A percentile compares a stretch with the other conserved stretches of the same genome.
phyloP scores from a whole-genome alignment of 2,329 filamentous ascomycete species.

The Chrysosporium queenslandicum region DNA sequence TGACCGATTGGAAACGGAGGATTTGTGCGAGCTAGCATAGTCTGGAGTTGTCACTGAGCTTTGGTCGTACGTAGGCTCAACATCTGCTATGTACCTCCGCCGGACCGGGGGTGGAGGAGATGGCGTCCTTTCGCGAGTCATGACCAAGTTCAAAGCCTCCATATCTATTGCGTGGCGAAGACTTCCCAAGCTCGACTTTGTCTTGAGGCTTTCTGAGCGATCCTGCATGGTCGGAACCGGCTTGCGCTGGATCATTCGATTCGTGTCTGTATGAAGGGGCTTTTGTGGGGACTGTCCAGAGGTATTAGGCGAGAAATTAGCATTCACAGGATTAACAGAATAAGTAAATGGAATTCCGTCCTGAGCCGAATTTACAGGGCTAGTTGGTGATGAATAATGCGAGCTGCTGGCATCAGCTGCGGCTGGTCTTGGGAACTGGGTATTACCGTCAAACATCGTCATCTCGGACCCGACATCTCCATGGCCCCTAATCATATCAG shows the following conservation, averaged over 20 bases:
- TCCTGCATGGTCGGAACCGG: slow-evolving; percentile 34
- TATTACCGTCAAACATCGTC: slow-evolving; percentile 25
- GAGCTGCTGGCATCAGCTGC: slow-evolving; percentile 10
- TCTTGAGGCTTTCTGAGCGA: slow-evolving; percentile 20
- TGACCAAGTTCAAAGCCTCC: slow-evolving; percentile 43
- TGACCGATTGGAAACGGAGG: slow-evolving; percentile 38
- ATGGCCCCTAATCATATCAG: background rate
- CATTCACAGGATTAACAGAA: slow-evolving; percentile 7
- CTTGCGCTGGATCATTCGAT: slow-evolving; percentile 34
- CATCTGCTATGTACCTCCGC: slow-evolving; percentile 5
- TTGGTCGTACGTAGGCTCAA: slow-evolving; percentile 45
- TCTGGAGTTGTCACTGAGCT: slow-evolving; percentile 59
- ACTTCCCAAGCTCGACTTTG: slow-evolving; percentile 34
- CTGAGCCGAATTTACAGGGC: slow-evolving; percentile 9
- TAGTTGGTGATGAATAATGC: slow-evolving; percentile 13
- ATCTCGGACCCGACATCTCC: slow-evolving; percentile 24
- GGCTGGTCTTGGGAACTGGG: slow-evolving; percentile 15
- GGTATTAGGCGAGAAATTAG: slow-evolving; percentile 10
- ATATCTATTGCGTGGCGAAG: slow-evolving; percentile 38
- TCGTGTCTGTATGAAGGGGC: slow-evolving; percentile 5
- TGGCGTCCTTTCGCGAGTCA: slow-evolving; percentile 19
- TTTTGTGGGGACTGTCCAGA: slow-evolving; percentile 12
- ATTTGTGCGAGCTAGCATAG: slow-evolving; percentile 61
- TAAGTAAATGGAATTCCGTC: slow-evolving; percentile 3
- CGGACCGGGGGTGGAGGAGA: slow-evolving; percentile 9